Evolutionary conservation across 352 stramenopile genomes (phyloP), one percentile per base, ranked within the genome.

Genomic region (Globisporangium alternatum): DNA sequence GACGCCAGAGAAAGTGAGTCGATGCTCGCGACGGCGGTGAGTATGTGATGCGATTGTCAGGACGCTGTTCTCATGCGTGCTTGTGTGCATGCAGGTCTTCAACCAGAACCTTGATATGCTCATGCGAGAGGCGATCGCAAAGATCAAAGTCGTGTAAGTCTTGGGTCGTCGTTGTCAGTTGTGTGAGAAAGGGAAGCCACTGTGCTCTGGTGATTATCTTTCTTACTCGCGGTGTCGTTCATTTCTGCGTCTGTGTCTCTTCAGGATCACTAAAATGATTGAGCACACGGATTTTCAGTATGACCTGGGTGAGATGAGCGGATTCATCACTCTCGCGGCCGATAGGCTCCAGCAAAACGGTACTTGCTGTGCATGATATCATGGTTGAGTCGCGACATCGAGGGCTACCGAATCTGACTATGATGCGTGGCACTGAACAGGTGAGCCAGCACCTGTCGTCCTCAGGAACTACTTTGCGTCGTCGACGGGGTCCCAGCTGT

Each of bases 401-500:
- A 53, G 25, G 13, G 22, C 7, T 35, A 43, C 9, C 19, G 17
- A 15, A 3, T 54, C 44, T 49, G 1, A 41, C 21, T 5, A 28
- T 17, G 28, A 37, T n/a, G 21, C 22, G 49, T 49, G 25, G 9
- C 25, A 10, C 10, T 8, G 19, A 62, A 15, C 22, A 89, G 83
- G 59, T 45, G 75, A 81, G 30, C 45, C 69, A 12, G 73, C 78
- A 5, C 17, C 75, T 2, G 56, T 81, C 2, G 48, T 75, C 12
- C 53, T 89, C 37, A 78, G 74, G 53, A 71, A 63, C 25, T 93
- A 89, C 44, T 90, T 91, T 63, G 70, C 70, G 0, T 80, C 76
- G 2, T 22, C 71, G 0, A 52, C 70, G 0, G 84, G 84, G 2
- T 33, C 72, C 13, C 58, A 58, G 1, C 58, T 91, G n/a, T 90